Base-by-base conservation (phyloP, 163 green algal genomes). In the Scenedesmus sp. region DNA sequence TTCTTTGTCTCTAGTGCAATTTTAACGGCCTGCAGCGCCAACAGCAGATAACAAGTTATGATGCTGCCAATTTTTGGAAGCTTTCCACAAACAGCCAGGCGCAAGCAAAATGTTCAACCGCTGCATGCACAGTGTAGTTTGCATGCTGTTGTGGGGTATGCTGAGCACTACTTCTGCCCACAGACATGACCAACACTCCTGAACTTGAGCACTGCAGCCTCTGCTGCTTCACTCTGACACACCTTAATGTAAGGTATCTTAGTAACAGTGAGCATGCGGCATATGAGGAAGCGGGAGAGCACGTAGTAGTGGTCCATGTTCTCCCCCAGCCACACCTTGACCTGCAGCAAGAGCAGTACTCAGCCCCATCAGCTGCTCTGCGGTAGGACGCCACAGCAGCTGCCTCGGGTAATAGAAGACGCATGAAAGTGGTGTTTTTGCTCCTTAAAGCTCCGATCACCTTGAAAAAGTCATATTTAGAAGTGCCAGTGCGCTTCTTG, bases 1-100 rank as follows among this genome's bases (percentile, higher is more conserved):
- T 99, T 99, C 93, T 99, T 99, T n/a, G 99, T 88, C 79, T 98
- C 97, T 85, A 99, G 88, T 0, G 97, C 95, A 22, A 99, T 97
- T 85, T 98, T 98, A 18, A 98, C 94, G 37, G 97, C 97, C 96
- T 97, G 93, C 76, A 76, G 85, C 2, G 53, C 13, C 53, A 65
- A 65, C 53, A 65, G 53, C 2, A 65, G 9, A n/a, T n/a, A n/a
- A n/a, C n/a, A n/a, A n/a, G n/a, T n/a, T n/a, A n/a, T n/a, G n/a
- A n/a, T n/a, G n/a, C n/a, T n/a, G n/a, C n/a, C n/a, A n/a, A n/a
- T n/a, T n/a, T n/a, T n/a, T n/a, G n/a, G n/a, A n/a, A n/a, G n/a
- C n/a, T n/a, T n/a, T n/a, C n/a, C n/a, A n/a, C n/a, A n/a, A n/a
- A n/a, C n/a, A n/a, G n/a, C n/a, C n/a, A n/a, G n/a, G n/a, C n/a